Conservation (phyloP, 129 eudicot genomes). For the Lactuca saligna region DNA sequence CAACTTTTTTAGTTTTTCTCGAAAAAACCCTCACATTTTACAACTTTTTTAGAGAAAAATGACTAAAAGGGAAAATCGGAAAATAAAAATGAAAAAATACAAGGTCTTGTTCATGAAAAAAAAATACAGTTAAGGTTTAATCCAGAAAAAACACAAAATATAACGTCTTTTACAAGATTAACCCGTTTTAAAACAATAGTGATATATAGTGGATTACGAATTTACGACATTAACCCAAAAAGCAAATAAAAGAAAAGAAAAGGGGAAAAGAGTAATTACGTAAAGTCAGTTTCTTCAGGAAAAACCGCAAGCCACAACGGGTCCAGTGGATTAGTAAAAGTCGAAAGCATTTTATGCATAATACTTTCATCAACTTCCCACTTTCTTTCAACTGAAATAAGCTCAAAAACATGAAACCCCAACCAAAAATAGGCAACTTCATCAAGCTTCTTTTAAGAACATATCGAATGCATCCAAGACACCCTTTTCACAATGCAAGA, state of each 20-base stretch:
- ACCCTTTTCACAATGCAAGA: constrained; percentile 78
- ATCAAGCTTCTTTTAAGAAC: constrained; percentile 84
- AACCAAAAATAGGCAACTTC: constrained; percentile 81
- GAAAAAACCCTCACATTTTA: too few species aligned
- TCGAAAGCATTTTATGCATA: constrained; percentile 60
- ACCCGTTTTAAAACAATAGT: too few species aligned
- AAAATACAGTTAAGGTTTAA: too few species aligned
- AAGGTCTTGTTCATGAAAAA: too few species aligned
- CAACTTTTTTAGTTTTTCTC: too few species aligned
- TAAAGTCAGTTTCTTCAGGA: constrained; percentile 90
- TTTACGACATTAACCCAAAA: too few species aligned
- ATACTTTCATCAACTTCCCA: constrained; percentile 77
- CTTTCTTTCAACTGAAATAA: constrained; percentile 80
- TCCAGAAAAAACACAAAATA: too few species aligned
- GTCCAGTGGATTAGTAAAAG: constrained; percentile 50
- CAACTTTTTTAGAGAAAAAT: too few species aligned
- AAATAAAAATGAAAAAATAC: too few species aligned
- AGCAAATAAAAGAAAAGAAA: background rate
- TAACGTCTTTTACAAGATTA: too few species aligned
- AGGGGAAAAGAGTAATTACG: constrained; percentile 43
- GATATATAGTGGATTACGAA: too few species aligned
- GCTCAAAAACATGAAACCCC: constrained; percentile 84
- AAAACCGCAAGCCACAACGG: constrained; percentile 85
- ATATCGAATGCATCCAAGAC: constrained; percentile 69
- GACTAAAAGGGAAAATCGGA: too few species aligned